phyloP scores from a whole-genome alignment of 2,329 filamentous ascomycete genomes.

The Sporothrix globosa region DNA sequence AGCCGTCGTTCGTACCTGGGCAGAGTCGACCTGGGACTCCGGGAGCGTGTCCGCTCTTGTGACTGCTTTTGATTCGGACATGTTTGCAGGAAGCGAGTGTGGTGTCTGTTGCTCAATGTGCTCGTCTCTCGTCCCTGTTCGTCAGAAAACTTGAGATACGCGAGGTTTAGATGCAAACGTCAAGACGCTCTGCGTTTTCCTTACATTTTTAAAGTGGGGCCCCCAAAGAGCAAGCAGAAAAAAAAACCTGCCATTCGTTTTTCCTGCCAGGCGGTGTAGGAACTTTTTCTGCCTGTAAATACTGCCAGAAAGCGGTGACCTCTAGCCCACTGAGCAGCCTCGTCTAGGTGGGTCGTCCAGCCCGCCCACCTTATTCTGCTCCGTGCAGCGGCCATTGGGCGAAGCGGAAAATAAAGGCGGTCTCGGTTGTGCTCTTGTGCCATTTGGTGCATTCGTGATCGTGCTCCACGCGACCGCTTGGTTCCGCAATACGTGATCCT shows the following conservation, averaged over 20 bases:
- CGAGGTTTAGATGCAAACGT: background rate
- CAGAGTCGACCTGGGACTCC: constrained; percentile 32
- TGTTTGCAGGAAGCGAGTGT: constrained; percentile 18
- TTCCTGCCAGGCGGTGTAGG: constrained; percentile 37
- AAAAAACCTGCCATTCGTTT: constrained; percentile 27
- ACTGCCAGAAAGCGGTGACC: constrained; percentile 30
- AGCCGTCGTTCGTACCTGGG: constrained; percentile 31
- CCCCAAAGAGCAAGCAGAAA: constrained; percentile 24
- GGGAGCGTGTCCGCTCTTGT: constrained; percentile 24
- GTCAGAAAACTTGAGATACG: background rate
- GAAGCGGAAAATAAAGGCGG: constrained; percentile 18
- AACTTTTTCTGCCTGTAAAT: constrained; percentile 11
- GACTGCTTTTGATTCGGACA: constrained; percentile 33
- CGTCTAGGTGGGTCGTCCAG: background rate
- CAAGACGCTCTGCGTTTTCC: background rate
- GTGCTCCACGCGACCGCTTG: constrained; percentile 22
- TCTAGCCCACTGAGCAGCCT: constrained; percentile 5
- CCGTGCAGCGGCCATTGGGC: background rate
- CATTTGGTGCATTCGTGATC: background rate
- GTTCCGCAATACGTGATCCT: constrained; percentile 22
- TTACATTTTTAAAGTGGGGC: constrained; percentile 30
- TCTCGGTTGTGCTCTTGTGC: constrained; percentile 5
- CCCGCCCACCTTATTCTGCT: background rate
- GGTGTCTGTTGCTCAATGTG: background rate
- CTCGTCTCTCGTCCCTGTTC: background rate